phyloP scores from a whole-genome alignment of 495 filamentous ascomycete species.

The Lentithecium fluviatile region DNA sequence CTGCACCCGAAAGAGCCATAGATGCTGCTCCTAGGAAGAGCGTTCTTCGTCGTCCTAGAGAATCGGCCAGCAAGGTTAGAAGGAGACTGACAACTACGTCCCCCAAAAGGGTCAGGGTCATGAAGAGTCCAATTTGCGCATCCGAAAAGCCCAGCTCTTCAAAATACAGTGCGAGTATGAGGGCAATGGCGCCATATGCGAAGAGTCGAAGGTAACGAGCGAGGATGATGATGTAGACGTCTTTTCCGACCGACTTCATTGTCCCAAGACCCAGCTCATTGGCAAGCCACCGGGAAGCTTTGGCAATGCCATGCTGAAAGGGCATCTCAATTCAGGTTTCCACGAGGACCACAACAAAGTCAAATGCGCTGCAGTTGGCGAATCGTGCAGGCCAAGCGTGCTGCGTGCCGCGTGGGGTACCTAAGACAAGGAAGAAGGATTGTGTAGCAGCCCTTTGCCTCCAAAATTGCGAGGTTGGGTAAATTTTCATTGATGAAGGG shows the following conservation, averaged over 20 bases:
- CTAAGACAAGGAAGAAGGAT: too few species aligned
- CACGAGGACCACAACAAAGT: too few species aligned
- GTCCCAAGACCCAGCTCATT: slow-evolving; percentile 30
- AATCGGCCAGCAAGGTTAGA: slow-evolving; percentile 73
- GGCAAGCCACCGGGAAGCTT: slow-evolving; percentile 13
- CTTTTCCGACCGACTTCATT: slow-evolving; percentile 20
- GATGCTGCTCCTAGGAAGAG: slow-evolving; percentile 65
- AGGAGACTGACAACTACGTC: slow-evolving; percentile 75
- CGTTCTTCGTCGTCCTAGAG: slow-evolving; percentile 66
- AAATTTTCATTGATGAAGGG: too few species aligned
- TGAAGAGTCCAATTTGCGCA: slow-evolving; percentile 78
- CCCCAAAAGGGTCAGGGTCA: slow-evolving; percentile 79
- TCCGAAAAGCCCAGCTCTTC: slow-evolving; percentile 64
- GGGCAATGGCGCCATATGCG: slow-evolving; percentile 72
- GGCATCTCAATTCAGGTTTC: neutral
- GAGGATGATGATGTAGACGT: slow-evolving; percentile 58
- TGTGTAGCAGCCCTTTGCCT: too few species aligned
- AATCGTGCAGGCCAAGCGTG: too few species aligned
- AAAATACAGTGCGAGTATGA: slow-evolving; percentile 73
- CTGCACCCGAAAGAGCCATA: slow-evolving; percentile 66
- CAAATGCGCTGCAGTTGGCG: too few species aligned
- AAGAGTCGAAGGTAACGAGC: slow-evolving; percentile 76
- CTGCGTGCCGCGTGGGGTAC: too few species aligned
- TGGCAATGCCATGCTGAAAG: neutral
- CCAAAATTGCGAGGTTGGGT: too few species aligned